phyloP scores from a whole-genome alignment of 192 early-diverging fungal genomes.

The Umbelopsis sp. region DNA sequence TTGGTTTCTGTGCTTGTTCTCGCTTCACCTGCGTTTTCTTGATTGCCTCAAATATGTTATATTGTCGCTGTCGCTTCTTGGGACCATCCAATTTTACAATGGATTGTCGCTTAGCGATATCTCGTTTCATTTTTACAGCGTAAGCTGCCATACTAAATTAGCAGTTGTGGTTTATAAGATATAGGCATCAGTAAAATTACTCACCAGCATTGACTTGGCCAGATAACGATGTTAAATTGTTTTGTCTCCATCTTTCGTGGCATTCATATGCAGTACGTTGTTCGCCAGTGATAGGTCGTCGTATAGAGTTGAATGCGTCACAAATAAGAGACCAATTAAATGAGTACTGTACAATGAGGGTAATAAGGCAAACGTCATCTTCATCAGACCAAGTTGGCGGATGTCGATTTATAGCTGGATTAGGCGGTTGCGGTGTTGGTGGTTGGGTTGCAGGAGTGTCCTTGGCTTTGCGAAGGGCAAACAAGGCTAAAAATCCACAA shows the following conservation, averaged over 20 bases:
- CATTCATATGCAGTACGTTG: constrained; percentile 68
- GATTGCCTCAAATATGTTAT: constrained; percentile 63
- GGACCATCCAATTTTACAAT: constrained; percentile 32
- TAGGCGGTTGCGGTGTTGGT: constrained; percentile 40
- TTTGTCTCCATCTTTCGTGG: constrained; percentile 60
- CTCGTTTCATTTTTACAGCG: constrained; percentile 41
- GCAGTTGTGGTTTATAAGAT: neutral
- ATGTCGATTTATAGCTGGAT: constrained; percentile 39
- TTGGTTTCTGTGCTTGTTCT: constrained; percentile 45
- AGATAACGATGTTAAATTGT: constrained; percentile 45
- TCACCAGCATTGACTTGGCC: constrained; percentile 41
- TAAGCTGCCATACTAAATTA: constrained; percentile 22
- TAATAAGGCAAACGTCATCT: constrained; percentile 58
- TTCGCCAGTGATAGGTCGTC: constrained; percentile 51
- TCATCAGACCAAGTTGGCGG: constrained; percentile 52
- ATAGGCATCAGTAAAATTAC: neutral
- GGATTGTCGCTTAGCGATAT: constrained; percentile 36
- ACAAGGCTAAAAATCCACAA: constrained; percentile 28
- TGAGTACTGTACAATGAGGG: constrained; percentile 54
- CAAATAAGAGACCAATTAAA: constrained; percentile 72
- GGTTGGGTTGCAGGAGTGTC: constrained; percentile 52
- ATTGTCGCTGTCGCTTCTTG: constrained; percentile 50
- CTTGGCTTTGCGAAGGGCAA: constrained; percentile 48
- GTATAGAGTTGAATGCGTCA: constrained; percentile 59
- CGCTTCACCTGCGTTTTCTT: constrained; percentile 62